phyloP scores from a whole-genome alignment of 1,284 basidiomycete species.

The Ganoderma meredithae region DNA sequence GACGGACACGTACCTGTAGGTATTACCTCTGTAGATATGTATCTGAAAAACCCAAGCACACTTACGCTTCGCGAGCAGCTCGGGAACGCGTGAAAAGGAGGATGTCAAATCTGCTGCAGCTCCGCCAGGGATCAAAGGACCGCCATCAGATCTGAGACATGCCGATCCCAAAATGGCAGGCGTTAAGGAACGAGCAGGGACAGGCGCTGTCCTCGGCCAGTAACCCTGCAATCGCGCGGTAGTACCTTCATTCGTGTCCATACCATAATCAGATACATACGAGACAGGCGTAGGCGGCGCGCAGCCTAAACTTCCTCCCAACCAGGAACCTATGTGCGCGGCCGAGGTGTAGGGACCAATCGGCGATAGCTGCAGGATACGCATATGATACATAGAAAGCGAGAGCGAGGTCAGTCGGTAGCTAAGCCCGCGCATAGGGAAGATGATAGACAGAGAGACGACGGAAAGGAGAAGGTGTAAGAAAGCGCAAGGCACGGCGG shows the following conservation, averaged over 20 bases:
- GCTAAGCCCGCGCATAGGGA: neutral
- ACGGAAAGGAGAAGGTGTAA: neutral
- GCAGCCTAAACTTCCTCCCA: neutral
- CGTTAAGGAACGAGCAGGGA: neutral
- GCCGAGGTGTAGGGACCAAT: neutral
- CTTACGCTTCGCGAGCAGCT: neutral
- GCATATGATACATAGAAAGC: neutral
- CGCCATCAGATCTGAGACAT: neutral
- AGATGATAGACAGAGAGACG: slow-evolving; percentile 6
- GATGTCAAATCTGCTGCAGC: neutral
- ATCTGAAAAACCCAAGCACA: neutral
- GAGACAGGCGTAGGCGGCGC: neutral
- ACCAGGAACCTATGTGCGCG: neutral
- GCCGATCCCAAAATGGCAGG: neutral
- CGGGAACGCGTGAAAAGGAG: neutral
- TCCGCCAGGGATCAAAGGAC: neutral
- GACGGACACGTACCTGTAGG: neutral
- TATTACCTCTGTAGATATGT: neutral
- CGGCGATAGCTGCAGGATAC: neutral
- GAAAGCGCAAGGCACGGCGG: neutral
- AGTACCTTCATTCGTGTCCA: neutral
- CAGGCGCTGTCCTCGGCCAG: neutral
- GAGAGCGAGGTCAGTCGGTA: neutral
- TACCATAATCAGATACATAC: slow-evolving; percentile 13
- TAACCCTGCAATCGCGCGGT: neutral